phyloP scores from a whole-genome alignment of 2,329 filamentous ascomycete species.

The Penicillium concentricum region DNA sequence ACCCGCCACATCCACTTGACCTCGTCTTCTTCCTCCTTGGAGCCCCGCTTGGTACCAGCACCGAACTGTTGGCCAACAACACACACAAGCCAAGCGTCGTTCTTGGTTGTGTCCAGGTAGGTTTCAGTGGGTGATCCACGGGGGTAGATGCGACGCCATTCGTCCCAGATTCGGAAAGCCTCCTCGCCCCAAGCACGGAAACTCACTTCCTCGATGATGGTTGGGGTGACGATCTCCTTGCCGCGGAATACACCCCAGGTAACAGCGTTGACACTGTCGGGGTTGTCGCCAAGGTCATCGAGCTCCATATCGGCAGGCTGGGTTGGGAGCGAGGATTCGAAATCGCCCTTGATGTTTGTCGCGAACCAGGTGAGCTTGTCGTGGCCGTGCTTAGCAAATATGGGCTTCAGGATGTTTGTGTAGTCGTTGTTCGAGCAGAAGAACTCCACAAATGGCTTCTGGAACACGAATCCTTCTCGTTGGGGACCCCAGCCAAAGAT shows the following conservation, averaged over 20 bases:
- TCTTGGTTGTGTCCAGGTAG: slow-evolving; percentile 65
- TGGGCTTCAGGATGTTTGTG: slow-evolving; percentile 58
- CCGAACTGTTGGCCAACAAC: slow-evolving; percentile 49
- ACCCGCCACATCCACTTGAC: slow-evolving; percentile 42
- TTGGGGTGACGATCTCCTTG: slow-evolving; percentile 94
- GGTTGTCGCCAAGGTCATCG: slow-evolving; percentile 32
- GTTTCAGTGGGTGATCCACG: slow-evolving; percentile 68
- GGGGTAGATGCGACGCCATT: slow-evolving; percentile 90
- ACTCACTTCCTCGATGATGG: slow-evolving; percentile 92
- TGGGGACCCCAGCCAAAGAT: slow-evolving; percentile 92
- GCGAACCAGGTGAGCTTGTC: slow-evolving; percentile 84
- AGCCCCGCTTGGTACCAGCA: slow-evolving; percentile 40
- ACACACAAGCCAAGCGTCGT: slow-evolving; percentile 85
- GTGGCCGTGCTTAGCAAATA: slow-evolving; percentile 59
- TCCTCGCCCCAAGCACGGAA: slow-evolving; percentile 95
- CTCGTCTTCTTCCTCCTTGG: slow-evolving; percentile 41
- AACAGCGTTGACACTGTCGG: slow-evolving; percentile 78
- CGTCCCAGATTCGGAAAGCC: slow-evolving; percentile 90
- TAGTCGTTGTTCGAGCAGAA: slow-evolving; percentile 79
- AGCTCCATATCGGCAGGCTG: slow-evolving; percentile 29
- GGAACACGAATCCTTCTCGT: slow-evolving; percentile 86
- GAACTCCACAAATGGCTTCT: slow-evolving; percentile 97
- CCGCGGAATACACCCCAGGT: slow-evolving; percentile 96
- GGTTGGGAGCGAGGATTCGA: slow-evolving; percentile 58
- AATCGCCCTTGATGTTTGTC: slow-evolving; percentile 73